A percentile compares a stretch with the other conserved stretches of the same genome.
Conservation (phyloP, 306 rosid species). For the Castanopsis chinensis region DNA sequence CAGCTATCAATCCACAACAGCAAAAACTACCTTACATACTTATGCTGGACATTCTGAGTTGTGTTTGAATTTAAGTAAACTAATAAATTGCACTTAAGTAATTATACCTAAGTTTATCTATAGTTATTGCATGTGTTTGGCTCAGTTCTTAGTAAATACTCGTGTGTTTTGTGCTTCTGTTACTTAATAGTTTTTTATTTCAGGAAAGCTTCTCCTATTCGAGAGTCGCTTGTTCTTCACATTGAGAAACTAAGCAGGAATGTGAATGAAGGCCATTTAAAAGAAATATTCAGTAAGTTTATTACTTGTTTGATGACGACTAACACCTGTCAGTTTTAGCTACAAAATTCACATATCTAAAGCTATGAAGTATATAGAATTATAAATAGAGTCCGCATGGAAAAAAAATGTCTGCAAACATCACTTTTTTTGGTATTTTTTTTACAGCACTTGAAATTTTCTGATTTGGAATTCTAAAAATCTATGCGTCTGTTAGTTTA, state of each 20-base stretch:
- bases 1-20: too few relatives aligned
- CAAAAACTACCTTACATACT: too few relatives aligned
- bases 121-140: too few relatives aligned
- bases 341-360: neutral
- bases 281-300: slow-evolving; percentile 84
- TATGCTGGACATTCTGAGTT: too few relatives aligned
- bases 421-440: neutral
- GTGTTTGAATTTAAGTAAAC: too few relatives aligned
- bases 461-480: neutral
- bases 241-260: slow-evolving; percentile 89
- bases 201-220: slow-evolving; percentile 91
- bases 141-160: neutral
- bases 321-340: neutral
- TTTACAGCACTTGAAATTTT: neutral
- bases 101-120: too few relatives aligned
- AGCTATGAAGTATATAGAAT: neutral
- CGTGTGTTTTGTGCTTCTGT: neutral
- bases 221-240: slow-evolving; percentile 81
- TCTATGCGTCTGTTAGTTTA: neutral
- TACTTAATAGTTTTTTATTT: slow-evolving; percentile 16
- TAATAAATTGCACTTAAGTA: too few relatives aligned
- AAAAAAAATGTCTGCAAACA: neutral
- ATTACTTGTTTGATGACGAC: slow-evolving; percentile 10
- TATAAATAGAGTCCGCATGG: neutral
- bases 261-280: slow-evolving; percentile 93